A percentile compares a stretch with the other conserved stretches of the same genome.
These are phyloP conservation scores for Dalechampia spathulata DNA, from an alignment of 441 rosid genomes.

Conservation along the genomic window DNA sequence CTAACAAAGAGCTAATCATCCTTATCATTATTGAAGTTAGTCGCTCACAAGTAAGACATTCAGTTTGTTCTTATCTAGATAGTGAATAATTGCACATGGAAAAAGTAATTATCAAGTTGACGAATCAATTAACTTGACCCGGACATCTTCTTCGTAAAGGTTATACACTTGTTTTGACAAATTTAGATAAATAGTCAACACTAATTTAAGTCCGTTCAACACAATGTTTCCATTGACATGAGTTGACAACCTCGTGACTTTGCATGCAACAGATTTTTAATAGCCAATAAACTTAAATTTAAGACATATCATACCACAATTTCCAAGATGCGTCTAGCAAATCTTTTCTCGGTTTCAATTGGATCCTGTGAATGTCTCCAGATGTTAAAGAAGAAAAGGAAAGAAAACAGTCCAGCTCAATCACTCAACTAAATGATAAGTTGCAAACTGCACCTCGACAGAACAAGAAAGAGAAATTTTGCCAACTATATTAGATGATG, in stretches of 20 bases:
- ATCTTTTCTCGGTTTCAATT: constrained; percentile 73
- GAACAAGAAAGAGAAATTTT: constrained; percentile 61
- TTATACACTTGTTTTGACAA: too few relatives aligned
- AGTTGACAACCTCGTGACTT: background rate
- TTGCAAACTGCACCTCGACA: constrained; percentile 53
- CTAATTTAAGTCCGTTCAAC: too few relatives aligned
- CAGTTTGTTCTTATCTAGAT: too few relatives aligned
- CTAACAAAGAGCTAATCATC: too few relatives aligned
- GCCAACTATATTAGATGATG: constrained; percentile 56
- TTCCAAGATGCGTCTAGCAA: constrained; percentile 81
- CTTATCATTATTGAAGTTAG: too few relatives aligned
- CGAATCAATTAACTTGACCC: too few relatives aligned
- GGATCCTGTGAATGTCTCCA: constrained; percentile 60
- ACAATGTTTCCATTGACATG: too few relatives aligned
- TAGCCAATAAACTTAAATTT: constrained; percentile 1
- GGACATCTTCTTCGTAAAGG: too few relatives aligned
- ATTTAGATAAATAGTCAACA: too few relatives aligned
- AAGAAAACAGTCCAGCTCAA: constrained; percentile 3
- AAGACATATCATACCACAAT: constrained; percentile 72
- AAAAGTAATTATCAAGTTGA: too few relatives aligned
- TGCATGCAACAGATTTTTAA: background rate
- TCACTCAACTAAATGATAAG: background rate
- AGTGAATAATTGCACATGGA: too few relatives aligned
- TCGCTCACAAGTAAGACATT: too few relatives aligned
- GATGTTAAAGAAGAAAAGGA: constrained; percentile 14